Percentiles rank a stretch among this genome's conserved stretches.
These are phyloP conservation scores for Phyllosticta paracitricarpa DNA, from an alignment of 2,329 filamentous ascomycete species.

Conservation along the genomic window DNA sequence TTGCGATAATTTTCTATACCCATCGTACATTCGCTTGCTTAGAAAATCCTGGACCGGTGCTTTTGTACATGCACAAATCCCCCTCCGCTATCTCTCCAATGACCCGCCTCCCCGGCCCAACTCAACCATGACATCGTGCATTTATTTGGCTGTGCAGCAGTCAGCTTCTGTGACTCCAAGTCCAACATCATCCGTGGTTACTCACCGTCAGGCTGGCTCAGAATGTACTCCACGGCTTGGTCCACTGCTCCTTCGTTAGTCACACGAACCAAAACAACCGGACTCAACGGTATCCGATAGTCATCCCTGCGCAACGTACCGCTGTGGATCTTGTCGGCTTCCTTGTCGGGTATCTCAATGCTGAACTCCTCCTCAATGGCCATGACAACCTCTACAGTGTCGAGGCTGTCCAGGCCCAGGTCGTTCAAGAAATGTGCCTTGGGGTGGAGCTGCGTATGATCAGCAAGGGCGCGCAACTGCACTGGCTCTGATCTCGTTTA, in stretches of 20 bases:
- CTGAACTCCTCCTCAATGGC: conserved; percentile 95
- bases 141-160: conserved; percentile 22
- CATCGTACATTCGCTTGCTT: conserved; percentile 21
- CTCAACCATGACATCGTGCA: conserved; percentile 11
- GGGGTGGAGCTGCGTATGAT: conserved; percentile 58
- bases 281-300: not conserved
- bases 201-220: conserved; percentile 84
- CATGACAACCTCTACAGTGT: conserved; percentile 99
- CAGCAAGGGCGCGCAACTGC: conserved; percentile 13
- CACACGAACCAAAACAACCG: not conserved
- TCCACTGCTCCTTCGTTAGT: conserved; percentile 54
- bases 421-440: conserved; percentile 92
- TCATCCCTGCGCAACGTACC: conserved; percentile 47
- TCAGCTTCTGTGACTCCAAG: conserved; percentile 15
- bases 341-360: conserved; percentile 98
- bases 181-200: conserved; percentile 16
- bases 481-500: conserved; percentile 22
- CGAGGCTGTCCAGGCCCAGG: conserved; percentile 90
- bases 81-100: conserved; percentile 14
- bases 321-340: conserved; percentile 87
- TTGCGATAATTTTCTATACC: conserved; percentile 22
- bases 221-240: conserved; percentile 90
- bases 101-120: conserved; percentile 13
- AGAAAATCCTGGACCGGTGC: conserved; percentile 25
- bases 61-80: conserved; percentile 18